Base-by-base conservation (phyloP, 768 basidiomycete genomes). In the Boletus sp. region DNA sequence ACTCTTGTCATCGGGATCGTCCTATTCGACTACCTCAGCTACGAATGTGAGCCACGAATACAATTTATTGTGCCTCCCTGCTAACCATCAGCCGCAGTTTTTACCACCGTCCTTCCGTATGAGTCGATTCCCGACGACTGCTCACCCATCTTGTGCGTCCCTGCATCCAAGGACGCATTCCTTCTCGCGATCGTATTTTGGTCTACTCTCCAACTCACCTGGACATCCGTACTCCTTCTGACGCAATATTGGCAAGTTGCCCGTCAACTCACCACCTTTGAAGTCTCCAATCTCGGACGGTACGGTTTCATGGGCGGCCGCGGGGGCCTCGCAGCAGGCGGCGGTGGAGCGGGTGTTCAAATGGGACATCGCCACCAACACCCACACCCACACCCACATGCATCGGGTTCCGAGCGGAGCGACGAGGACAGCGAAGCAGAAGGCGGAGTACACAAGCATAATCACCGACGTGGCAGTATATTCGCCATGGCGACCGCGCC, bases 241-340 rank as follows among this genome's bases (percentile, higher is more conserved):
- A 84, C 85, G 5, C 96, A 99, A 63, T 76, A 86, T 46, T 96
- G 91, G 90, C 97, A 99, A 71, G 84, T 98, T 50, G 83, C 87
- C 2, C 83, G 87, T 25, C 95, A 98, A 65, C 92, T 98, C 82
- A 99, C 96, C 2, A 98, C 96, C 0, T 80, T 95, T 51, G 96
- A 99, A 67, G 92, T 98, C 4, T 87, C 87, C 55, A 99, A 99
- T 66, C 83, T 98, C 3, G 93, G 96, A 4, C 83, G 96, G 43
- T 98, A 87, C 65, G 96, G 97, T 13, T 98, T 87, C 75, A 96
- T 99, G 93, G 96, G 97, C 35, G 95, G 95, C 0, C 84, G 91
- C 38, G 90, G 85, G 0, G 83, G 83, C 19, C 81, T 84, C 3
- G 83, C 79, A 35, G 76, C 89, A 19, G 75, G 76, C 7, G 77